Conservation (phyloP, 108 stramenopile genomes). For the Pseudonitzschia multistriata region DNA sequence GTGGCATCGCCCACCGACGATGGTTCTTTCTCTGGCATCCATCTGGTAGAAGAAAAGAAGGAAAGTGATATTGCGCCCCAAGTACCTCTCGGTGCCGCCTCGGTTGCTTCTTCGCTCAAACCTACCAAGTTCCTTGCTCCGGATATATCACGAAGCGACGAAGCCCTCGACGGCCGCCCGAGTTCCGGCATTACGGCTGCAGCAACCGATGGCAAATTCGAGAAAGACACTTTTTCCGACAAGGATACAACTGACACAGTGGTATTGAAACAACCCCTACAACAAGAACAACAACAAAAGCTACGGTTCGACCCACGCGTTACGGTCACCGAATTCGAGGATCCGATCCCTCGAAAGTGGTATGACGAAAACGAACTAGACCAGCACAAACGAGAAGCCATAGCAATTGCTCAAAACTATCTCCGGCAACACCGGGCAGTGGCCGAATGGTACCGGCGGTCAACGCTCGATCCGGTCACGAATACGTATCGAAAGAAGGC, state of each 20-base stretch:
- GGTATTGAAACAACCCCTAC: background rate
- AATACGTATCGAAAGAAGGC: constrained; percentile 30
- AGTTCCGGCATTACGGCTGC: background rate
- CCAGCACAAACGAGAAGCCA: constrained; percentile 60
- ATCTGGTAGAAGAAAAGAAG: constrained; percentile 6
- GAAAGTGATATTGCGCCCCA: background rate
- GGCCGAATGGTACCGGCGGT: constrained; percentile 39
- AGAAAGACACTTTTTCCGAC: background rate
- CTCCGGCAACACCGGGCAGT: constrained; percentile 33
- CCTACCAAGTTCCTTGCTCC: background rate
- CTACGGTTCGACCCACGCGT: constrained; percentile 54
- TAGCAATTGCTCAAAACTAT: constrained; percentile 43
- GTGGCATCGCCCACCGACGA: background rate
- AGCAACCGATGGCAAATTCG: background rate
- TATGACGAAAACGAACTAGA: constrained; percentile 58
- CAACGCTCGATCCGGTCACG: constrained; percentile 32
- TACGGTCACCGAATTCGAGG: constrained; percentile 42
- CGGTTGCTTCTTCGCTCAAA: background rate
- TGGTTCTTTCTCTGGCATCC: background rate
- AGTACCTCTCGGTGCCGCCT: background rate
- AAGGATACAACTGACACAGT: background rate
- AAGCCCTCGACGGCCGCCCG: background rate
- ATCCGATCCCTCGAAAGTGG: constrained; percentile 43
- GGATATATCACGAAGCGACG: background rate
- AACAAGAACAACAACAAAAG: background rate